Evolutionary conservation across 208 protist genomes (phyloP).

Genomic region (Leishmania tropica): DNA sequence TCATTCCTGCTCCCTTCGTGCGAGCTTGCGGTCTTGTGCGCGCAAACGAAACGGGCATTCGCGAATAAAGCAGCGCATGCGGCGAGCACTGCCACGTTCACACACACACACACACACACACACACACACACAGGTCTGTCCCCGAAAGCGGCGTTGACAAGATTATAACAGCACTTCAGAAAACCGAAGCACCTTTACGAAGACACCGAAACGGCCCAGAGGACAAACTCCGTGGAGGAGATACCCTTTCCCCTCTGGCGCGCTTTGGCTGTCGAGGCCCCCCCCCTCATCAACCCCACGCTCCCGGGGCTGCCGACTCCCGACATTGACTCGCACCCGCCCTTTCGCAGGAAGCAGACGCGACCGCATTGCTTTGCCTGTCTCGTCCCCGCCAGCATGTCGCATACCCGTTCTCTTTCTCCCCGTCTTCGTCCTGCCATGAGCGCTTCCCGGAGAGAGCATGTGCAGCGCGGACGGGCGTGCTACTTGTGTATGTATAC

Average conservation of each 20-base stretch:
- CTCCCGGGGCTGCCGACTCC: not conserved
- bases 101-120: not conserved
- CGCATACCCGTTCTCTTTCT: not conserved
- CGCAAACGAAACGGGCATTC: not conserved
- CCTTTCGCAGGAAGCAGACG: not conserved
- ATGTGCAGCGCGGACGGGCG: not conserved
- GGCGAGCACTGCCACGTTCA: not conserved
- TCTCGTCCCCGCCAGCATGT: too few relatives aligned
- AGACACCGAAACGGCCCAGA: not conserved
- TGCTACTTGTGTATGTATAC: not conserved
- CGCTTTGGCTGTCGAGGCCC: not conserved
- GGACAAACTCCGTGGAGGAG: not conserved
- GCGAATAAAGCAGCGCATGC: not conserved
- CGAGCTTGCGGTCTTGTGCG: not conserved
- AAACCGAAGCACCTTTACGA: not conserved
- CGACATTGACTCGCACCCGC: not conserved
- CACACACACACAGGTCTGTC: not conserved
- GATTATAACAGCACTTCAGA: not conserved
- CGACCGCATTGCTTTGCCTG: not conserved
- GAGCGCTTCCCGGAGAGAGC: not conserved
- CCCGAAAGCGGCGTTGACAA: not conserved
- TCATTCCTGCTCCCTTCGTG: not conserved
- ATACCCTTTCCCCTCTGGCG: not conserved
- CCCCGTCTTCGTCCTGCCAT: not conserved
- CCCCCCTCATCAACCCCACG: not conserved